A percentile compares a stretch with the other conserved stretches of the same genome.
These are phyloP conservation scores for Trypanosoma caninum DNA, from an alignment of 208 protist genomes.

Conservation along the genomic window DNA sequence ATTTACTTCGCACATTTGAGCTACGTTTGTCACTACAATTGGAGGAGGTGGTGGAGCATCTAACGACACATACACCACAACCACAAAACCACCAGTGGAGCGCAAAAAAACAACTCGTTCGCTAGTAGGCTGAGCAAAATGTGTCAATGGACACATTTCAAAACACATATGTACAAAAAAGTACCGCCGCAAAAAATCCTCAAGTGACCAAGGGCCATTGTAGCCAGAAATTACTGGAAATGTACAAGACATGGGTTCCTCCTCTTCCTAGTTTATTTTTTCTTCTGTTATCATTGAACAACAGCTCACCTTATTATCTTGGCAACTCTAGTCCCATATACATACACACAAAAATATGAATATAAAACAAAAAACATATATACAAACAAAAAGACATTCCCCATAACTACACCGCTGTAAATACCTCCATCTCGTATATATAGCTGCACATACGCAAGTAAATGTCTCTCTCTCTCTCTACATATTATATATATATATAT, in stretches of 20 bases:
- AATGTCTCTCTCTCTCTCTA: background rate
- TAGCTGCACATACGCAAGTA: background rate
- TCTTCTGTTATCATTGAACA: background rate
- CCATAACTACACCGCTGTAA: no score
- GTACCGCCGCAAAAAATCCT: slow-evolving; percentile 40
- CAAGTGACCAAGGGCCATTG: slow-evolving; percentile 44
- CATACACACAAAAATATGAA: background rate
- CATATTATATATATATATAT: background rate
- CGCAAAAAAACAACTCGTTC: slow-evolving; percentile 21
- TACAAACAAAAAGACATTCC: background rate
- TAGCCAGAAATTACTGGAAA: slow-evolving; percentile 50
- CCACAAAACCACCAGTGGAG: slow-evolving; percentile 31
- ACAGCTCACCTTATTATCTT: background rate
- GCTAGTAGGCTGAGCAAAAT: background rate
- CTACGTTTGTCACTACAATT: background rate
- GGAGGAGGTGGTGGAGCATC: slow-evolving; percentile 29
- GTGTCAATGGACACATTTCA: background rate
- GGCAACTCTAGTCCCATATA: background rate
- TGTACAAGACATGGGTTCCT: slow-evolving; percentile 29
- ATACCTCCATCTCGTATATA: no score
- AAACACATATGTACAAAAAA: slow-evolving; percentile 40
- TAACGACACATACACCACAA: slow-evolving; percentile 46
- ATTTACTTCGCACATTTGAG: background rate
- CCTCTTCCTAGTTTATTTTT: background rate
- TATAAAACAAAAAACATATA: background rate